Base-by-base conservation (phyloP, 108 stramenopile species). In the Seminavis robusta region DNA sequence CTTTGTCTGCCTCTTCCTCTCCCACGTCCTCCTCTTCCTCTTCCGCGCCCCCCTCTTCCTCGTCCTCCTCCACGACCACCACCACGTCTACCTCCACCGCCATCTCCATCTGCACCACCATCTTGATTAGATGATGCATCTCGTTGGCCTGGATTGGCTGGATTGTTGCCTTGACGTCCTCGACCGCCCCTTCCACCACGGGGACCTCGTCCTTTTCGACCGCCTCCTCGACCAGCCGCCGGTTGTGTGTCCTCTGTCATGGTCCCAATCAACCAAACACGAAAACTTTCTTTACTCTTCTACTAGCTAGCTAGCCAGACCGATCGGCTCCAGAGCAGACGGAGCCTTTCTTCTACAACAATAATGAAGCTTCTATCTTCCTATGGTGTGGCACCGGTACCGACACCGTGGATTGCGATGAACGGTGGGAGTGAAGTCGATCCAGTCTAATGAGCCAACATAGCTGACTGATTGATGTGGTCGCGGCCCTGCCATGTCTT, bases 101-200 rank as follows among this genome's bases (percentile, higher is more conserved):
- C 56, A 23, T 41, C 41, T 55, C 36, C 36, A 36, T n/a, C 53
- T 11, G 24, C 53, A 10, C 36, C 53, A 17, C 9, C 53, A 4
- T 39, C 34, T 23, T 28, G 28, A 17, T 8, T 34, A 47, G 21
- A 46, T 31, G 26, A 13, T 26, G 21, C 43, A 45, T 32, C 27
- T 3, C 20, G 19, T 20, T 23, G 42, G 3, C 43, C 2, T 31
- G 30, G 19, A 44, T 17, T 26, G 6, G 16, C 56, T 31, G 29
- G 11, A 7, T 20, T 25, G 13, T 20, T 21, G 28, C 32, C 23
- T 26, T 43, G 19, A 24, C 16, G 33, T 47, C 53, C 44, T 33
- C 64, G n/a, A 48, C 55, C 40, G 51, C 64, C 56, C 36, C 56
- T 44, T 33, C 63, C 25, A 45, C 54, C n/a, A n/a, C 64, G 16